Conservation (phyloP, 2,329 filamentous ascomycete species). For the Ophiocordyceps sinensis region DNA sequence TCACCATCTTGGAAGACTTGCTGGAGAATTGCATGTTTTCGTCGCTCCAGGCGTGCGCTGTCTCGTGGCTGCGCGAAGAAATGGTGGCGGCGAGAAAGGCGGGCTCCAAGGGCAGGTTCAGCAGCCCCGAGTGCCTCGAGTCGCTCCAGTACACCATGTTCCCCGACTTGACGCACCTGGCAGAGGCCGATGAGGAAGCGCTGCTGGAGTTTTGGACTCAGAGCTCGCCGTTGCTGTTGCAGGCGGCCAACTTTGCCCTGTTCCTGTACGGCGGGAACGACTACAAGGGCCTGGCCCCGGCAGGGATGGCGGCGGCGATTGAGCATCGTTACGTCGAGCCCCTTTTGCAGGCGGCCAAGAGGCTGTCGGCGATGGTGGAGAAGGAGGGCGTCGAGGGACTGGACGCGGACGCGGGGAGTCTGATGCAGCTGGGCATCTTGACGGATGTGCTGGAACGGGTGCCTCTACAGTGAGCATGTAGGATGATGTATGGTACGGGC, state of each 20-base stretch:
- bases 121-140: conserved; percentile 39
- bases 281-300: conserved; percentile 34
- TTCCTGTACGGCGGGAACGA: conserved; percentile 34
- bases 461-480: conserved; percentile 17
- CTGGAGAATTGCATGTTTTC: conserved; percentile 52
- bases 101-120: conserved; percentile 26
- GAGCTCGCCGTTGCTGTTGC: conserved; percentile 39
- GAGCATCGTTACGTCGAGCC: conserved; percentile 45
- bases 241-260: conserved; percentile 46
- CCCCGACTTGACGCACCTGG: conserved; percentile 36
- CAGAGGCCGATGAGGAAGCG: conserved; percentile 23
- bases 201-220: conserved; percentile 37
- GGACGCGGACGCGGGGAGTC: conserved; percentile 12
- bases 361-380: conserved; percentile 16
- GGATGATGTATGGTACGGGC: not conserved
- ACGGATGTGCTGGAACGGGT: conserved; percentile 26
- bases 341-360: conserved; percentile 27
- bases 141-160: conserved; percentile 48
- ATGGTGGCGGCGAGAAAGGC: conserved; percentile 30
- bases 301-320: conserved; percentile 40
- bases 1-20: conserved; percentile 49
- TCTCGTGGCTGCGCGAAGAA: conserved; percentile 51
- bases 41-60: conserved; percentile 45
- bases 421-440: conserved; percentile 26
- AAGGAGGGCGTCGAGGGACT: conserved; percentile 18